These are phyloP conservation scores for Oenanthe javanica DNA, from an alignment of 140 eudicot genomes.

Conservation along the genomic window DNA sequence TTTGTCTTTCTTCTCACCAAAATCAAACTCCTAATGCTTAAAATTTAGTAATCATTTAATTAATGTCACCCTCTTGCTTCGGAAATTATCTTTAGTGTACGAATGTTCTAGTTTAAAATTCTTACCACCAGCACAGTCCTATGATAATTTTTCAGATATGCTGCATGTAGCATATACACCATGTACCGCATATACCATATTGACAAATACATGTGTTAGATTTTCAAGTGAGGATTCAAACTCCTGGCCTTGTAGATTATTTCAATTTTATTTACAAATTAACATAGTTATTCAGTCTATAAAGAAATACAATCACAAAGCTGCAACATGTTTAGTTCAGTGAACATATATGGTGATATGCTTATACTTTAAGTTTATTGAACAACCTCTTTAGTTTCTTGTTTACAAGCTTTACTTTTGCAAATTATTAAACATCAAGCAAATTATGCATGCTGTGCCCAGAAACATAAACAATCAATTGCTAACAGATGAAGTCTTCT, in stretches of 20 bases:
- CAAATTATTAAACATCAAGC: not conserved
- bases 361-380: not conserved
- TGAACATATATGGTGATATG: not conserved
- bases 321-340: not conserved
- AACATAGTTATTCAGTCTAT: not conserved
- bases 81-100: not conserved
- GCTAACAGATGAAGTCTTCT: not conserved
- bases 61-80: not conserved
- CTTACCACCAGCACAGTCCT: not conserved
- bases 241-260: too few species aligned
- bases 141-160: not conserved
- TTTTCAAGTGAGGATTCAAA: too few species aligned
- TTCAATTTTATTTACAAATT: not conserved
- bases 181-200: not conserved
- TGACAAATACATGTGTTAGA: too few species aligned
- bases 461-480: not conserved
- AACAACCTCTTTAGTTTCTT: not conserved
- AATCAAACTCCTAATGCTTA: slow-evolving; percentile 2
- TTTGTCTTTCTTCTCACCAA: slow-evolving; percentile 59
- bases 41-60: not conserved
- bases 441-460: not conserved
- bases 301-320: not conserved
- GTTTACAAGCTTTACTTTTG: not conserved
- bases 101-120: not conserved
- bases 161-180: not conserved